A percentile compares a stretch with the other conserved stretches of the same genome.
Evolutionary conservation across 2,329 filamentous ascomycete species (phyloP).

Genomic region (Emericellopsis cladophorae): DNA sequence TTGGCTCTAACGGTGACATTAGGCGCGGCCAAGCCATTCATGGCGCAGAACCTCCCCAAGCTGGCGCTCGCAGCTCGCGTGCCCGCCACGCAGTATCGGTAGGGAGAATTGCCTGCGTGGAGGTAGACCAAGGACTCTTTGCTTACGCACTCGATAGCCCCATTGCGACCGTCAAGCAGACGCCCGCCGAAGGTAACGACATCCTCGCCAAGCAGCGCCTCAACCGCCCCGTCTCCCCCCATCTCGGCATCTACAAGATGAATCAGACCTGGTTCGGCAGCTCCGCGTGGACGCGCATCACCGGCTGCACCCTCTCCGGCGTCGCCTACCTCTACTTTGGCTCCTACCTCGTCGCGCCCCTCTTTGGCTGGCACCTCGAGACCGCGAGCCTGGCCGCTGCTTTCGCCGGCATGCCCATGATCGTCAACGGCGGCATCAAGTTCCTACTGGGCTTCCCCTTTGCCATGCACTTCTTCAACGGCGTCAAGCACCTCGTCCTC

Average conservation of each 20-base stretch:
- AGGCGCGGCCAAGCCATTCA: conserved; percentile 31
- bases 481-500: conserved; percentile 39
- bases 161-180: conserved; percentile 45
- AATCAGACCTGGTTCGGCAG: conserved; percentile 76
- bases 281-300: conserved; percentile 67
- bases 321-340: conserved; percentile 68
- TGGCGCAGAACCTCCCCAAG: conserved; percentile 33
- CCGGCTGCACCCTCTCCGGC: conserved; percentile 61
- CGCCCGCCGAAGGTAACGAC: conserved; percentile 36
- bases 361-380: conserved; percentile 53
- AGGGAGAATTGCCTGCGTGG: conserved; percentile 6
- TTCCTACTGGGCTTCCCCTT: conserved; percentile 46
- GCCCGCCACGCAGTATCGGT: conserved; percentile 34
- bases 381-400: conserved; percentile 45
- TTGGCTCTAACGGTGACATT: neutral
- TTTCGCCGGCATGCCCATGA: conserved; percentile 44
- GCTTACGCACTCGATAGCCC: conserved; percentile 25
- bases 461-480: conserved; percentile 43
- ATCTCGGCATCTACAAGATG: conserved; percentile 74
- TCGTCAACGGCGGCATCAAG: conserved; percentile 45
- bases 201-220: conserved; percentile 75
- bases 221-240: conserved; percentile 70
- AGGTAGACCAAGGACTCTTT: neutral
- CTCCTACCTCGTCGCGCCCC: conserved; percentile 69
- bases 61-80: conserved; percentile 27